Evolutionary conservation across 2,329 filamentous ascomycete genomes (phyloP).

Genomic region (Dothiorella sarmentorum): DNA sequence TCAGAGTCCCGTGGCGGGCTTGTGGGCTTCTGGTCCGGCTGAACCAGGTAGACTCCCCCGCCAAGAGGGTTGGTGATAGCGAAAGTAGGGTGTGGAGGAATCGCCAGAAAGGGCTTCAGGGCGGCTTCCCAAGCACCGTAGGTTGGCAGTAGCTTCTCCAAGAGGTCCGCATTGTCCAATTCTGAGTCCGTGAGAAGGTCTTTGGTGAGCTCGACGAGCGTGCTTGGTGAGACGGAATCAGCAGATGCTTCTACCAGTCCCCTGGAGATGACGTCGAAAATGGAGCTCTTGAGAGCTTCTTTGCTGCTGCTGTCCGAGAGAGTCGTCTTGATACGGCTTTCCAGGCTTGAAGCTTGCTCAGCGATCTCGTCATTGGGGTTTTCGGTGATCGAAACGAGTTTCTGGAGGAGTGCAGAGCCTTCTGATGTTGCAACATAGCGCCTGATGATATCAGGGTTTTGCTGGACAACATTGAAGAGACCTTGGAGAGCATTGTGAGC

Average conservation of each 20-base stretch:
- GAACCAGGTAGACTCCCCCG: conserved; percentile 65
- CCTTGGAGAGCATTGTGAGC: conserved; percentile 41
- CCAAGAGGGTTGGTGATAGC: conserved; percentile 71
- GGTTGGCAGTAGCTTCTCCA: conserved; percentile 57
- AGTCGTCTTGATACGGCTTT: conserved; percentile 34
- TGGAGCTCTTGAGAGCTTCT: conserved; percentile 42
- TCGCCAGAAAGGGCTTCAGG: conserved; percentile 54
- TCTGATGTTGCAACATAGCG: conserved; percentile 43
- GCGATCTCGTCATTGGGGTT: conserved; percentile 52
- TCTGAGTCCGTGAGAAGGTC: conserved; percentile 42
- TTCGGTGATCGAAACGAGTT: conserved; percentile 52
- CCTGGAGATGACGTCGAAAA: conserved; percentile 52
- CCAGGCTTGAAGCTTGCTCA: conserved; percentile 40
- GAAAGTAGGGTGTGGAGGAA: conserved; percentile 58
- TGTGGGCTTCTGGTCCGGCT: conserved; percentile 22
- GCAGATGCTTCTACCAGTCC: conserved; percentile 46
- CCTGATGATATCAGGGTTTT: conserved; percentile 40
- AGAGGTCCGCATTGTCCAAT: background rate
- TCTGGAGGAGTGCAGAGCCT: conserved; percentile 51
- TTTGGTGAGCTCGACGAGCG: conserved; percentile 53
- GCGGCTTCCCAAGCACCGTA: conserved; percentile 63
- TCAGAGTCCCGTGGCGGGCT: conserved; percentile 58
- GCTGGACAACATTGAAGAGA: conserved; percentile 43
- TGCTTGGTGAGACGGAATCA: conserved; percentile 49
- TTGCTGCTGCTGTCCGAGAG: conserved; percentile 33